These are phyloP conservation scores for Chlamydomonas reinhardtii DNA, from an alignment of 163 green algal species.

Conservation along the genomic window DNA sequence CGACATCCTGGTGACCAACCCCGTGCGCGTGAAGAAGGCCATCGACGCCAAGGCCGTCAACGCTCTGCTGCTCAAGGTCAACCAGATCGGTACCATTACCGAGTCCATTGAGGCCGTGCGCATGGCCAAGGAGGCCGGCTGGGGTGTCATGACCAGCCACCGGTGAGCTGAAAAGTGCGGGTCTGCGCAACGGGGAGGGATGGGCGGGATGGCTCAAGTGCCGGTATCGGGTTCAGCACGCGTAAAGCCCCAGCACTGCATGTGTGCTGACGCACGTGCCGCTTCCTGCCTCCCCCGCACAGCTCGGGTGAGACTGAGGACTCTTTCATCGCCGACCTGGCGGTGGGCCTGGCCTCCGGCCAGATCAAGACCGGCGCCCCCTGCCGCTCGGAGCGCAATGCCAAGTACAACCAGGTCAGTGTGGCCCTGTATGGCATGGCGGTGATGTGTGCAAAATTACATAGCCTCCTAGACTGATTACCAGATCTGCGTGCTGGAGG, in stretches of 20 bases:
- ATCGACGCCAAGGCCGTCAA: constrained; percentile 98
- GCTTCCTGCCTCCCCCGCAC: neutral
- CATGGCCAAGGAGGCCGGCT: constrained; percentile 97
- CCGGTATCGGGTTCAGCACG: too few relatives aligned
- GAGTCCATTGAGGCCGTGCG: constrained; percentile 98
- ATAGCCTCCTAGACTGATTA: too few relatives aligned
- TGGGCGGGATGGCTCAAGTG: too few relatives aligned
- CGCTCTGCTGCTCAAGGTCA: constrained; percentile 98
- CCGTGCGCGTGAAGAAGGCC: constrained; percentile 89
- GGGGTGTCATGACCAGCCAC: constrained; percentile 98
- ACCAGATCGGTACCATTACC: constrained; percentile 93
- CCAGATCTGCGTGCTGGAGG: too few relatives aligned
- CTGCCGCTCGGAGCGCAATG: constrained; percentile 89
- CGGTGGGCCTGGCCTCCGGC: constrained; percentile 95
- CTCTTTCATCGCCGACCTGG: constrained; percentile 98
- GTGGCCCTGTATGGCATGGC: too few relatives aligned
- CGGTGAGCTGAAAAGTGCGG: constrained; percentile 50
- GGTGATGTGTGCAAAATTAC: too few relatives aligned
- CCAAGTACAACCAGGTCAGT: constrained; percentile 96
- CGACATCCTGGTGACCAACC: constrained; percentile 99
- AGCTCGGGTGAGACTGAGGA: constrained; percentile 88
- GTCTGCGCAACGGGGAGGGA: too few relatives aligned
- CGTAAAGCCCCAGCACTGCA: too few relatives aligned
- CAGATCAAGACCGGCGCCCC: constrained; percentile 99
- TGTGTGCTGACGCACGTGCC: neutral